Percentiles rank a stretch among this genome's conserved stretches.
phyloP scores from a whole-genome alignment of 805 yeast genomes.

The Grigorovia yakushimaensis region DNA sequence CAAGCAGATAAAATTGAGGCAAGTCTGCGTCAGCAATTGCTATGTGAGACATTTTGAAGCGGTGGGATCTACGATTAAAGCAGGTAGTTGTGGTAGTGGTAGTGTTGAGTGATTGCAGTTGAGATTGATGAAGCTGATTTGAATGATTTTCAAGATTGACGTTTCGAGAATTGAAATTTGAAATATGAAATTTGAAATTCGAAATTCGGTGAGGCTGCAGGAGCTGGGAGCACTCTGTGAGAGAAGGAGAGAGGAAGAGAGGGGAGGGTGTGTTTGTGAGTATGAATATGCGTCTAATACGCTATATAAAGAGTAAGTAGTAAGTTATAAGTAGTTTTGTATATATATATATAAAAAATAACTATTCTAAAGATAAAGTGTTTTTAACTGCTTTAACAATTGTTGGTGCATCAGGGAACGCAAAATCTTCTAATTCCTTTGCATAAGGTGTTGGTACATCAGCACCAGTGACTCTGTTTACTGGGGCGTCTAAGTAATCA shows the following conservation, averaged over 20 bases:
- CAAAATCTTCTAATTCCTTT: slow-evolving; percentile 89
- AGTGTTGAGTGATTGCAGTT: neutral
- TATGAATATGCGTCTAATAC: too few species aligned
- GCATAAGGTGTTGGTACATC: slow-evolving; percentile 99
- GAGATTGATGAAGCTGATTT: too few species aligned
- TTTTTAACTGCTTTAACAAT: slow-evolving; percentile 80
- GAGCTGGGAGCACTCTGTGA: too few species aligned
- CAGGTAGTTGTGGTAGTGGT: neutral
- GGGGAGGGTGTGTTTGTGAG: too few species aligned
- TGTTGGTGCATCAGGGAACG: slow-evolving; percentile 94
- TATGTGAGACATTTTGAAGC: neutral
- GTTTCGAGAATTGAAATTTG: too few species aligned
- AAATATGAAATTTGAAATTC: neutral
- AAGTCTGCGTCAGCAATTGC: slow-evolving; percentile 37
- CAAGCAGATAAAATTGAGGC: slow-evolving; percentile 64
- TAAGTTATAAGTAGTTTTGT: neutral
- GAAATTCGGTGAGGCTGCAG: neutral
- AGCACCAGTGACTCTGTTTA: slow-evolving; percentile 97
- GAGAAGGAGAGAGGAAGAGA: too few species aligned
- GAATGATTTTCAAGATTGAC: too few species aligned
- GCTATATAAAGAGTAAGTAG: neutral
- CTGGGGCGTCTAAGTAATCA: slow-evolving; percentile 97
- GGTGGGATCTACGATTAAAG: neutral
- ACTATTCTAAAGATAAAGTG: slow-evolving; percentile 54
- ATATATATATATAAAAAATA: neutral